phyloP scores from a whole-genome alignment of 2,329 filamentous ascomycete species.

The Colletotrichum sp. region DNA sequence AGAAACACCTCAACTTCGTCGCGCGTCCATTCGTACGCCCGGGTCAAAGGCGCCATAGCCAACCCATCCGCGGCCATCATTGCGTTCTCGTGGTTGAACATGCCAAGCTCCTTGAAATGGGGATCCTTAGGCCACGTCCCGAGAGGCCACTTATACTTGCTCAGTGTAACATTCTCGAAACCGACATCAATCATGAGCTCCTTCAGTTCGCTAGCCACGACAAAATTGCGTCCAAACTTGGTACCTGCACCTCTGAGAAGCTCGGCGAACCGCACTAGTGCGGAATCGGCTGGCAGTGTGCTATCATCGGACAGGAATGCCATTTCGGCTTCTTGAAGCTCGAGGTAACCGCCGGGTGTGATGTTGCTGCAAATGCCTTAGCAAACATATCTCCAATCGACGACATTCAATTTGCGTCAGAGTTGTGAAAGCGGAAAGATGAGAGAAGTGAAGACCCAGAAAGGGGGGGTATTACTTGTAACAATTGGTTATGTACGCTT shows the following conservation, averaged over 20 bases:
- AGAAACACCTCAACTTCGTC: slow-evolving; percentile 38
- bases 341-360: slow-evolving; percentile 57
- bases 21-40: slow-evolving; percentile 34
- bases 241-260: neutral
- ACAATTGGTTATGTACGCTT: neutral
- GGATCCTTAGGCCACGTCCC: slow-evolving; percentile 15
- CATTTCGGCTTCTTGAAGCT: slow-evolving; percentile 53
- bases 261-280: slow-evolving; percentile 20
- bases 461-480: neutral
- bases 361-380: slow-evolving; percentile 32
- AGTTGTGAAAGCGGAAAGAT: neutral
- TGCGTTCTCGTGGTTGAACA: slow-evolving; percentile 35
- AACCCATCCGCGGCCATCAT: slow-evolving; percentile 36
- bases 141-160: slow-evolving; percentile 20
- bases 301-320: slow-evolving; percentile 47
- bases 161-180: slow-evolving; percentile 22
- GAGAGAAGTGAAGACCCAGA: rapidly evolving
- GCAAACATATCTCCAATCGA: too few relatives aligned
- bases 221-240: slow-evolving; percentile 27
- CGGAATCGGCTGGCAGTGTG: slow-evolving; percentile 41
- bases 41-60: slow-evolving; percentile 38
- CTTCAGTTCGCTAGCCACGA: slow-evolving; percentile 25
- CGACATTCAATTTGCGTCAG: rapidly evolving
- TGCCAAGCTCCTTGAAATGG: neutral
- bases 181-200: slow-evolving; percentile 29